Percentiles rank a stretch among this genome's conserved stretches.
Evolutionary conservation across 164 flowering plant species (phyloP).

Genomic region (Dillenia suffruticosa): DNA sequence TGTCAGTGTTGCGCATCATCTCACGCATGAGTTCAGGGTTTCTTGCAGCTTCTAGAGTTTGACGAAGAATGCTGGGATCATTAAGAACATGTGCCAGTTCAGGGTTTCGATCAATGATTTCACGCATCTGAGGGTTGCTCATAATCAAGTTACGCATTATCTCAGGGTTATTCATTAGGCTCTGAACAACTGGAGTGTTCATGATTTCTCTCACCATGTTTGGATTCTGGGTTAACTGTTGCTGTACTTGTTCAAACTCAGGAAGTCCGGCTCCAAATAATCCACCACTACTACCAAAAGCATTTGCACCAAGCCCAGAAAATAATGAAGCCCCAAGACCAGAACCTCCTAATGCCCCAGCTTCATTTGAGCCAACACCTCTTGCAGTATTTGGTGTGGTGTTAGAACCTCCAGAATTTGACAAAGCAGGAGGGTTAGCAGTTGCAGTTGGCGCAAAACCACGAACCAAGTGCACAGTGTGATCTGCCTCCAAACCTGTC

Average conservation of each 20-base stretch:
- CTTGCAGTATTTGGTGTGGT: constrained; percentile 22
- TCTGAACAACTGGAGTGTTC: constrained; percentile 46
- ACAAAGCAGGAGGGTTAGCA: constrained; percentile 26
- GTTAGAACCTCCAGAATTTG: constrained; percentile 36
- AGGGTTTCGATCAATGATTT: constrained; percentile 40
- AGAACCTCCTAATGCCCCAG: constrained; percentile 46
- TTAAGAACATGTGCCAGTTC: constrained; percentile 41
- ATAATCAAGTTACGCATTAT: constrained; percentile 36
- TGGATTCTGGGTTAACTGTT: constrained; percentile 44
- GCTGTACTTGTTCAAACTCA: constrained; percentile 46
- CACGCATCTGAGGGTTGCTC: constrained; percentile 42
- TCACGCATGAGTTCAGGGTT: constrained; percentile 98
- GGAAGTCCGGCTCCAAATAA: constrained; percentile 44
- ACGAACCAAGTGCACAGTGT: constrained; percentile 82
- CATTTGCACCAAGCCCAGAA: constrained; percentile 58
- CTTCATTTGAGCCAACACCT: constrained; percentile 35
- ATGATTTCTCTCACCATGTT: constrained; percentile 50
- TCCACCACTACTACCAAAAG: constrained; percentile 23
- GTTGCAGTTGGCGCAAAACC: constrained; percentile 59
- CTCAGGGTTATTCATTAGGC: constrained; percentile 46
- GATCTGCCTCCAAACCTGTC: constrained; percentile 76
- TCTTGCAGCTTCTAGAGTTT: constrained; percentile 88
- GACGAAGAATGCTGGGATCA: constrained; percentile 47
- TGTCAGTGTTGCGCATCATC: constrained; percentile 96
- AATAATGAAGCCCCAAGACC: constrained; percentile 52